phyloP scores from a whole-genome alignment of 768 basidiomycete species.

The Amanita phalloides region DNA sequence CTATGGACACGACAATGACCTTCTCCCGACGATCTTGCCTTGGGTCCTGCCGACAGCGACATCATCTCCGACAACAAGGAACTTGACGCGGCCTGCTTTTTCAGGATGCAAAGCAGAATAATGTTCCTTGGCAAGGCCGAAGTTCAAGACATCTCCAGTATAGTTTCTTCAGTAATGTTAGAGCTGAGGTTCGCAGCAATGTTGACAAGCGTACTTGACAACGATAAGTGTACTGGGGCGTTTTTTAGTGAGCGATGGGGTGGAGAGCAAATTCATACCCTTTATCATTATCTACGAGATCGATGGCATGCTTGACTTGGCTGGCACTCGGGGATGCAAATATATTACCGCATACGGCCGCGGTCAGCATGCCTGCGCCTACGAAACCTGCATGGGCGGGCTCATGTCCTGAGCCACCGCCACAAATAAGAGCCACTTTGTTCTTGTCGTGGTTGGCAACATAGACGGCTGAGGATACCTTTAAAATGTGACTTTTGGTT shows the following conservation, averaged over 20 bases:
- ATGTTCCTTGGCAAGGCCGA: slow-evolving; percentile 83
- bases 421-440: slow-evolving; percentile 71
- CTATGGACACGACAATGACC: slow-evolving; percentile 25
- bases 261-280: slow-evolving; percentile 34
- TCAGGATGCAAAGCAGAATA: slow-evolving; percentile 62
- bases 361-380: slow-evolving; percentile 74
- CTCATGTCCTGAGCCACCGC: slow-evolving; percentile 86
- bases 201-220: slow-evolving; percentile 47
- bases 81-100: slow-evolving; percentile 55
- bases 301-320: slow-evolving; percentile 76
- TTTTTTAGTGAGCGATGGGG: not conserved
- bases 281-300: slow-evolving; percentile 59
- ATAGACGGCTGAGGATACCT: slow-evolving; percentile 45
- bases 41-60: slow-evolving; percentile 78
- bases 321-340: slow-evolving; percentile 86
- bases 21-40: slow-evolving; percentile 76
- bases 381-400: slow-evolving; percentile 86
- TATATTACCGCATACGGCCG: slow-evolving; percentile 77
- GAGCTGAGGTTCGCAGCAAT: not conserved
- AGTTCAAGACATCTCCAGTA: slow-evolving; percentile 86
- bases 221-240: slow-evolving; percentile 60
- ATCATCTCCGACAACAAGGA: slow-evolving; percentile 84
- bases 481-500: slow-evolving; percentile 5
- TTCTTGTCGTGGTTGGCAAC: slow-evolving; percentile 42
- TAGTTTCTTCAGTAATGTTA: slow-evolving; percentile 48